These are phyloP conservation scores for Aspergillus terreus DNA, from an alignment of 2,329 filamentous ascomycete species.

Conservation along the genomic window DNA sequence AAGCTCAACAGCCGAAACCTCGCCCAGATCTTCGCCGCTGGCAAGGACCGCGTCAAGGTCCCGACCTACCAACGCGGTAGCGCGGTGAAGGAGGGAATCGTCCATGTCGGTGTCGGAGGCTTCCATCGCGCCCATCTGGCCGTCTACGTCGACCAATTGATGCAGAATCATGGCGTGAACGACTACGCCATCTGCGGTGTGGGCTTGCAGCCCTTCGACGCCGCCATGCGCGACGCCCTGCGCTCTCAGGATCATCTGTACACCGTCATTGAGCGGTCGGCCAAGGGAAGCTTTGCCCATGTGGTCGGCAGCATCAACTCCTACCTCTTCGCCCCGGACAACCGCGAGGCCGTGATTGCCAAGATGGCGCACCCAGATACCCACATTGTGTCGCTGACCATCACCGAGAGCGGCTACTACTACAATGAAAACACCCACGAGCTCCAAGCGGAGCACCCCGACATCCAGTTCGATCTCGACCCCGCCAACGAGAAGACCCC, in stretches of 20 bases:
- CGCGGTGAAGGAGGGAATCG: slow-evolving; percentile 52
- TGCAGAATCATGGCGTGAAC: slow-evolving; percentile 43
- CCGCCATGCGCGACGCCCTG: slow-evolving; percentile 50
- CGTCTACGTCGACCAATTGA: slow-evolving; percentile 50
- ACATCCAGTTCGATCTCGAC: slow-evolving; percentile 48
- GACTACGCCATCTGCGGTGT: slow-evolving; percentile 53
- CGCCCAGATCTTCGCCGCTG: slow-evolving; percentile 30
- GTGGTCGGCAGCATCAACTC: slow-evolving; percentile 53
- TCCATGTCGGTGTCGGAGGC: slow-evolving; percentile 53
- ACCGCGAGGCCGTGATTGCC: slow-evolving; percentile 50
- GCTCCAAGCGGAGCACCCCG: slow-evolving; percentile 46
- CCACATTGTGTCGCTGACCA: slow-evolving; percentile 54
- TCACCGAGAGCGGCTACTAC: slow-evolving; percentile 56
- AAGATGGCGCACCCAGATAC: slow-evolving; percentile 56
- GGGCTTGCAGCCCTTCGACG: slow-evolving; percentile 50
- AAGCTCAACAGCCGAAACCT: slow-evolving; percentile 41
- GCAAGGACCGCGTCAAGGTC: slow-evolving; percentile 29
- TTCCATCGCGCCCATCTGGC: slow-evolving; percentile 55
- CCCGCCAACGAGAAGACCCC: slow-evolving; percentile 42
- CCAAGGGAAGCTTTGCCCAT: slow-evolving; percentile 46
- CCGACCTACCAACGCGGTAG: slow-evolving; percentile 44
- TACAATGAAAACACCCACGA: slow-evolving; percentile 58
- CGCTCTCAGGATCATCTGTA: slow-evolving; percentile 50
- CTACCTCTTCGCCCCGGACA: slow-evolving; percentile 51
- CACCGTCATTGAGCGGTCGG: slow-evolving; percentile 54